phyloP scores from a whole-genome alignment of 2,329 filamentous ascomycete species.

The Aureobasidium musti region DNA sequence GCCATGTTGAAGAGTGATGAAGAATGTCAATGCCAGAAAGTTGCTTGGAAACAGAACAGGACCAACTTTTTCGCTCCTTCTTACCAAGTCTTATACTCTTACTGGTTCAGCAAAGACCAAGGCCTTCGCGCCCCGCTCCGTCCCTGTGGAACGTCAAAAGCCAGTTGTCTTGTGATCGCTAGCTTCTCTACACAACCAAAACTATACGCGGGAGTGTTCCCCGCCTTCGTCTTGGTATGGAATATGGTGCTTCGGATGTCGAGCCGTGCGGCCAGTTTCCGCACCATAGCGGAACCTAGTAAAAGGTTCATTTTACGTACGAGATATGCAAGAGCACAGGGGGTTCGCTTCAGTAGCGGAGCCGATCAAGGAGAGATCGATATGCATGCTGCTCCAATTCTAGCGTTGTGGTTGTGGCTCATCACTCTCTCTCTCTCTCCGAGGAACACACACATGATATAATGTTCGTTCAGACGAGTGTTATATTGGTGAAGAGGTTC shows the following conservation, averaged over 20 bases:
- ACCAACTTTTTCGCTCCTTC: constrained; percentile 12
- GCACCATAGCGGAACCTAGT: background rate
- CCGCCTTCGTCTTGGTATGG: constrained; percentile 7
- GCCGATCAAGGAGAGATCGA: background rate
- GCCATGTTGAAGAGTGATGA: constrained; percentile 33
- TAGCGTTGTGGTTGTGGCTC: background rate
- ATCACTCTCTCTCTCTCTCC: background rate
- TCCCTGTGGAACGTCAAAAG: constrained; percentile 7
- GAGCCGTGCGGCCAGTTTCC: background rate
- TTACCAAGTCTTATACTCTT: constrained; percentile 26
- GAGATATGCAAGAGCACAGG: background rate
- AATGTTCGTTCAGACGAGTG: too few species aligned
- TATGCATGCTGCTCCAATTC: too few species aligned
- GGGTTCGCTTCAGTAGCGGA: background rate
- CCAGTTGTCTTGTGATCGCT: constrained; percentile 6
- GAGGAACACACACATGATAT: background rate
- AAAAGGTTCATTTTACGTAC: background rate
- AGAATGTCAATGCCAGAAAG: background rate
- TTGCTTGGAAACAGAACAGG: background rate
- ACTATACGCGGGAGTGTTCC: background rate
- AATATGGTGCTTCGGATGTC: background rate
- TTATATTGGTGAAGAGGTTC: background rate
- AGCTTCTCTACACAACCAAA: background rate
- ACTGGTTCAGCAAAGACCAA: constrained; percentile 23
- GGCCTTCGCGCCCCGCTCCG: background rate